phyloP scores from a whole-genome alignment of 441 rosid species.

The Jatropha podagrica region DNA sequence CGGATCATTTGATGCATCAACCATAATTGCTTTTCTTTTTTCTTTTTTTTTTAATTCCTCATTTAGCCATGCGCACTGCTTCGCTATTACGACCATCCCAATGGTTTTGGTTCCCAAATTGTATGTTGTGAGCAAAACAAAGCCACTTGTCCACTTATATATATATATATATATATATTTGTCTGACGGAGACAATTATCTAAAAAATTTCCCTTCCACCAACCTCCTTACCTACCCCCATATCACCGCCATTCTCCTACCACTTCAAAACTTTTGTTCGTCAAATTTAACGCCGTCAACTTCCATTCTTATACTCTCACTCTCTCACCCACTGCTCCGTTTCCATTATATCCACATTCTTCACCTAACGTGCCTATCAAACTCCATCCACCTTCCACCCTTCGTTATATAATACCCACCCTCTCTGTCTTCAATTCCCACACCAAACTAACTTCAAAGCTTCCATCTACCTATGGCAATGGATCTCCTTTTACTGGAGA shows the following conservation, averaged over 20 bases:
- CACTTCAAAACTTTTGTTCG: not conserved
- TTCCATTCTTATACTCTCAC: not conserved
- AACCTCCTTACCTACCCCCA: slow-evolving; percentile 12
- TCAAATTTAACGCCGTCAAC: slow-evolving; percentile 16
- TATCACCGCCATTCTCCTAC: slow-evolving; percentile 1
- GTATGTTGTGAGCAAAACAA: too few relatives aligned
- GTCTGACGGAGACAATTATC: not conserved
- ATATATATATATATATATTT: too few relatives aligned
- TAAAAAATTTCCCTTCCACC: not conserved
- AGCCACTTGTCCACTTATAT: too few relatives aligned
- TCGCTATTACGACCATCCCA: too few relatives aligned
- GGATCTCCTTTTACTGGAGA: slow-evolving; percentile 93
- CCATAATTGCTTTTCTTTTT: too few relatives aligned
- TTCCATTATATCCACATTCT: not conserved
- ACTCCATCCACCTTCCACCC: not conserved
- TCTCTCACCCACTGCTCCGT: not conserved
- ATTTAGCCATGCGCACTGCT: too few relatives aligned
- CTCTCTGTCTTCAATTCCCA: too few relatives aligned
- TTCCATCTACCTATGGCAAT: slow-evolving; percentile 14
- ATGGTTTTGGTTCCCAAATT: too few relatives aligned
- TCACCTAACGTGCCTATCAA: slow-evolving; percentile 3
- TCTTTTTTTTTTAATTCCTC: too few relatives aligned
- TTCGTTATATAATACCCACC: not conserved
- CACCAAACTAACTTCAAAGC: not conserved
- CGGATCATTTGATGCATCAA: too few relatives aligned